phyloP scores from a whole-genome alignment of 2,329 filamentous ascomycete species.

The Capronia coronata region DNA sequence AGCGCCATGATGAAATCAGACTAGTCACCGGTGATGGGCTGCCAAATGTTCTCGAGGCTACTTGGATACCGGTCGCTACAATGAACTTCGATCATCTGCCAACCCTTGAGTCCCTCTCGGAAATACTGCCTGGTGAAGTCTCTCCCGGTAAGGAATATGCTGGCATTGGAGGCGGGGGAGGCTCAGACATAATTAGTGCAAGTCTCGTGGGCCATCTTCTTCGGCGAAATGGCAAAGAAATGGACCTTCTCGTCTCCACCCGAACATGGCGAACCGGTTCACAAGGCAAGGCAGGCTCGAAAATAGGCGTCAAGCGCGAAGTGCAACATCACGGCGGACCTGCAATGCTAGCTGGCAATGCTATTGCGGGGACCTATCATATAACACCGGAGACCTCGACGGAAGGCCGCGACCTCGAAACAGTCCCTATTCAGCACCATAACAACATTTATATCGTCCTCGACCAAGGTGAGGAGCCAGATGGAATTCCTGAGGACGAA shows the following conservation, averaged over 20 bases:
- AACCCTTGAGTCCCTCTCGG: slow-evolving; percentile 12
- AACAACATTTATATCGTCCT: slow-evolving; percentile 25
- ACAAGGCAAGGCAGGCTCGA: slow-evolving; percentile 24
- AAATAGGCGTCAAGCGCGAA: slow-evolving; percentile 26
- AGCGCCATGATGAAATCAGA: slow-evolving; percentile 14
- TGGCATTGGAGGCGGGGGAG: slow-evolving; percentile 26
- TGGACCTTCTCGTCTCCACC: slow-evolving; percentile 26
- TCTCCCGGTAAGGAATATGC: slow-evolving; percentile 15
- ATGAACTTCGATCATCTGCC: slow-evolving; percentile 24
- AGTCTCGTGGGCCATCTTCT: slow-evolving; percentile 25
- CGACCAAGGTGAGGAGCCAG: slow-evolving; percentile 23
- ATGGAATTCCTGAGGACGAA: slow-evolving; percentile 19
- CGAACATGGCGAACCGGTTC: slow-evolving; percentile 26
- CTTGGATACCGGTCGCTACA: slow-evolving; percentile 13
- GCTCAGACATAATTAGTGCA: slow-evolving; percentile 28
- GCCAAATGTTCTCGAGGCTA: neutral
- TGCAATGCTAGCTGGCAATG: slow-evolving; percentile 11
- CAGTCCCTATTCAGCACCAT: slow-evolving; percentile 22
- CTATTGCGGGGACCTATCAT: slow-evolving; percentile 23
- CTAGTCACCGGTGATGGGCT: slow-evolving; percentile 9
- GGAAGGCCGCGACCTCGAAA: slow-evolving; percentile 27
- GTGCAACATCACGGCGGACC: slow-evolving; percentile 25
- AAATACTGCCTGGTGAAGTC: slow-evolving; percentile 21
- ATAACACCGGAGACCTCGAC: slow-evolving; percentile 18
- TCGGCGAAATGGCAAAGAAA: slow-evolving; percentile 14